These are phyloP conservation scores for Ophiocordyceps unilateralis DNA, from an alignment of 2,329 filamentous ascomycete species.

Conservation along the genomic window DNA sequence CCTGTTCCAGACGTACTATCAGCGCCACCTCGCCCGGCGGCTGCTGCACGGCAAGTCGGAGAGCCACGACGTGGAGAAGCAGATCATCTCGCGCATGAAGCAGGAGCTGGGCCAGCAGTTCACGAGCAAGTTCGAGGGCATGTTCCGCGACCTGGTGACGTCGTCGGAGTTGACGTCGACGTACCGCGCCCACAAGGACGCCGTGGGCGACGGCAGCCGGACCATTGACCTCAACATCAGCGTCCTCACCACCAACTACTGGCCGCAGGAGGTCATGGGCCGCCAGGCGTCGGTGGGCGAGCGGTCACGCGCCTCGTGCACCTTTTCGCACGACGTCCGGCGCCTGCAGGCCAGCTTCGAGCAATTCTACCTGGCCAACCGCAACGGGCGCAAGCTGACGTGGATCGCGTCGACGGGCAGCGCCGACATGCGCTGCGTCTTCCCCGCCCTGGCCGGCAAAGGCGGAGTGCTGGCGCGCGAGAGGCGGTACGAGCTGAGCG, in stretches of 20 bases:
- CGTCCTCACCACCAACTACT: constrained; percentile 83
- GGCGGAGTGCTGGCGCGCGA: constrained; percentile 42
- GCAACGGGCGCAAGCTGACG: constrained; percentile 73
- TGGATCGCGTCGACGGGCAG: constrained; percentile 61
- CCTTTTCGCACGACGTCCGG: constrained; percentile 59
- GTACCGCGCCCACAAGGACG: constrained; percentile 52
- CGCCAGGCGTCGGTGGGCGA: constrained; percentile 32
- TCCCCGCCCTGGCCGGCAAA: constrained; percentile 58
- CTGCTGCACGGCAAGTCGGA: constrained; percentile 79
- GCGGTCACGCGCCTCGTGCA: constrained; percentile 31
- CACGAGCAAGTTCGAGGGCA: constrained; percentile 81
- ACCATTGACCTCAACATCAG: constrained; percentile 66
- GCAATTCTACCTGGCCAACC: constrained; percentile 71
- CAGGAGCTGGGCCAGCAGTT: constrained; percentile 89
- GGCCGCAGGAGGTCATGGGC: constrained; percentile 82
- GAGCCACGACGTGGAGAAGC: constrained; percentile 81
- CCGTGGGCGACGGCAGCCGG: constrained; percentile 26
- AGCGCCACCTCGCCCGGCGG: constrained; percentile 82
- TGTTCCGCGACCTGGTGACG: constrained; percentile 92
- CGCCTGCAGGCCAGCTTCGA: constrained; percentile 71
- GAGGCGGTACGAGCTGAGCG: constrained; percentile 74
- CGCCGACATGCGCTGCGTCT: constrained; percentile 68
- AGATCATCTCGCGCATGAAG: constrained; percentile 96
- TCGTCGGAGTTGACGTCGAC: constrained; percentile 66
- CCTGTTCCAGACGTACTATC: constrained; percentile 92